phyloP scores from a whole-genome alignment of 768 basidiomycete species.

The Psilocybe tampanensis region DNA sequence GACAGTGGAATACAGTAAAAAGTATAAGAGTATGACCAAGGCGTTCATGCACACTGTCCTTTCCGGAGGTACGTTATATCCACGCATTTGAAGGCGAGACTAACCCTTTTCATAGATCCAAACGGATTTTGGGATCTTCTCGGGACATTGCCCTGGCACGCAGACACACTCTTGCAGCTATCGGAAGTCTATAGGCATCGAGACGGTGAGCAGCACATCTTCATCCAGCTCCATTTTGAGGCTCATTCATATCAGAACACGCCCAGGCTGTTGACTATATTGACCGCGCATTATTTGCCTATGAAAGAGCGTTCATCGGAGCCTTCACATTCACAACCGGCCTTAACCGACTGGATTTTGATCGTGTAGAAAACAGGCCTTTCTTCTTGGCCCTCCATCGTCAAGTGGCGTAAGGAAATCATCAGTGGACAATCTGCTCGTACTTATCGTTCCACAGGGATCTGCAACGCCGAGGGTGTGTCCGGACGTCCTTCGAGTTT shows the following conservation, averaged over 20 bases:
- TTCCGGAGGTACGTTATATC: conserved; percentile 66
- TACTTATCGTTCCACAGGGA: conserved; percentile 48
- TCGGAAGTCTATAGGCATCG: conserved; percentile 85
- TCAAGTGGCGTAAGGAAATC: conserved; percentile 68
- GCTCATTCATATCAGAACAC: conserved; percentile 54
- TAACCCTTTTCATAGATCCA: conserved; percentile 54
- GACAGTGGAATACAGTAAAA: conserved; percentile 85
- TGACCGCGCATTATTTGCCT: conserved; percentile 92
- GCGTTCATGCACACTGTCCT: conserved; percentile 81
- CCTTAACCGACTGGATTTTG: conserved; percentile 84
- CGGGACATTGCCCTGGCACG: conserved; percentile 86
- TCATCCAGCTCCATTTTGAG: neutral
- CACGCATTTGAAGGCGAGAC: neutral
- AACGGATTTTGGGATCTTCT: conserved; percentile 77
- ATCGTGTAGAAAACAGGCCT: conserved; percentile 87
- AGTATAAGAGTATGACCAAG: conserved; percentile 80
- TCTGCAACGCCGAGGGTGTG: conserved; percentile 85
- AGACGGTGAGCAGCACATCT: conserved; percentile 58
- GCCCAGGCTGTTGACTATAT: conserved; percentile 84
- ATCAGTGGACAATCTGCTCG: neutral
- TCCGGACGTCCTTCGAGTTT: conserved; percentile 90
- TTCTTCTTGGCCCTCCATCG: conserved; percentile 90
- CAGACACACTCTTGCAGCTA: conserved; percentile 86
- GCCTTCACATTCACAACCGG: conserved; percentile 86
- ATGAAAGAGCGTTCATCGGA: conserved; percentile 88